Percentiles rank a stretch among this genome's conserved stretches.
phyloP scores from a whole-genome alignment of 225 moss, liverwort and hornwort genomes.

The Ulota crispa region DNA sequence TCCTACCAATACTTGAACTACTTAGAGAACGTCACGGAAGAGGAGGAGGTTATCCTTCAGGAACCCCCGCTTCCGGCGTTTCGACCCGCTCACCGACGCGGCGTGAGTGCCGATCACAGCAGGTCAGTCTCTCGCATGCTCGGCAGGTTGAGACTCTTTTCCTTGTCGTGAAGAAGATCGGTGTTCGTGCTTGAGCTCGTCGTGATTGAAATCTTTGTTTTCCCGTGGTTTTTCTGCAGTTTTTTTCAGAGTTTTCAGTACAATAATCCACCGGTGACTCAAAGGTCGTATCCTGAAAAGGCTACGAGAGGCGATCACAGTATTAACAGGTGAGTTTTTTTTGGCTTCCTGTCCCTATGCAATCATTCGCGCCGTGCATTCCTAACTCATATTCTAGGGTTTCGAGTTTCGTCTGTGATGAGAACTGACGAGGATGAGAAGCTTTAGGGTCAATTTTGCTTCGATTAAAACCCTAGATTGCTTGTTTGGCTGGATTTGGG shows the following conservation, averaged over 20 bases:
- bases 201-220: neutral
- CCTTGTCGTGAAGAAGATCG: neutral
- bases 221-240: neutral
- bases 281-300: constrained; percentile 38
- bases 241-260: constrained; percentile 31
- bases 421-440: neutral
- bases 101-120: constrained; percentile 39
- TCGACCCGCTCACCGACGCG: constrained; percentile 39
- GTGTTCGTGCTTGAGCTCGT: no score
- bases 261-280: constrained; percentile 22
- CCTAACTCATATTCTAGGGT: neutral
- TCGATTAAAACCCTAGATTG: neutral
- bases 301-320: constrained; percentile 31
- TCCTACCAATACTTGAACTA: constrained; percentile 68
- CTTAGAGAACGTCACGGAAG: constrained; percentile 78
- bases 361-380: neutral
- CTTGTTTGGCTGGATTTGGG: neutral
- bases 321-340: constrained; percentile 28
- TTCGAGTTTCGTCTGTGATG: neutral
- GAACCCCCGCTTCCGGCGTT: constrained; percentile 19
- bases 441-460: no score
- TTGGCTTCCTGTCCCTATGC: neutral
- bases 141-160: constrained; percentile 8
- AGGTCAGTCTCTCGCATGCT: constrained; percentile 29
- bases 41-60: constrained; percentile 57